Percentiles rank a stretch among this genome's conserved stretches.
Evolutionary conservation across 306 rosid genomes (phyloP).

Genomic region (Astragalus membranaceus): DNA sequence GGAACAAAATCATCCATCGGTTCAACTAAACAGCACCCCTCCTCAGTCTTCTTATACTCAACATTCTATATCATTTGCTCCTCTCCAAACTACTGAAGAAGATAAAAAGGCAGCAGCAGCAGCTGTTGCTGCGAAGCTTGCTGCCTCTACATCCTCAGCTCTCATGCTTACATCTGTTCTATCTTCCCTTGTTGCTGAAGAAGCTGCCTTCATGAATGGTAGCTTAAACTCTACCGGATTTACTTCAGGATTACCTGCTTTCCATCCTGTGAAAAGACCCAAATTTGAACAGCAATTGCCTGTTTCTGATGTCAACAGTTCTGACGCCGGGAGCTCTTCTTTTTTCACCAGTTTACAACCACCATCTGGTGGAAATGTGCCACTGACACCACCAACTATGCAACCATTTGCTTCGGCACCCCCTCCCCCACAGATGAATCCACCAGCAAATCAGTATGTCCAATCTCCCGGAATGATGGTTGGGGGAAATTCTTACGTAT

Average conservation of each 20-base stretch:
- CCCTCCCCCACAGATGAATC: slow-evolving; percentile 24
- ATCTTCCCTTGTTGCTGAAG: slow-evolving; percentile 88
- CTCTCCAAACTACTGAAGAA: slow-evolving; percentile 56
- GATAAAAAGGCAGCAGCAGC: slow-evolving; percentile 78
- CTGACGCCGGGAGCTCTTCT: slow-evolving; percentile 37
- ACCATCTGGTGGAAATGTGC: slow-evolving; percentile 29
- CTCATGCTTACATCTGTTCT: slow-evolving; percentile 83
- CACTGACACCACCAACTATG: slow-evolving; percentile 35
- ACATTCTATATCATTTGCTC: slow-evolving; percentile 40
- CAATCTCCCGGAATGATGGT: slow-evolving; percentile 56
- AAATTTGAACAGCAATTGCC: slow-evolving; percentile 64
- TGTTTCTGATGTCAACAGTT: slow-evolving; percentile 43
- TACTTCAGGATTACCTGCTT: slow-evolving; percentile 41
- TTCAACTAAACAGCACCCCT: slow-evolving; percentile 34
- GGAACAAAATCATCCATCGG: slow-evolving; percentile 36
- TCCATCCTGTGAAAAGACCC: slow-evolving; percentile 62
- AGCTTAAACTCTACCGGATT: slow-evolving; percentile 40
- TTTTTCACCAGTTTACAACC: slow-evolving; percentile 41
- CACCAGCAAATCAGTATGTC: slow-evolving; percentile 40
- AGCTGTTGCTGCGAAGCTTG: slow-evolving; percentile 88
- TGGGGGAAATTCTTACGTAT: slow-evolving; percentile 57
- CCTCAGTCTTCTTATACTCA: slow-evolving; percentile 41
- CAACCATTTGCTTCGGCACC: slow-evolving; percentile 47
- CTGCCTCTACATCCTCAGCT: slow-evolving; percentile 89
- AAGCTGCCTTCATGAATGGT: slow-evolving; percentile 73